Percentiles rank a stretch among this genome's conserved stretches.
These are phyloP conservation scores for Lathyrus sativus DNA, from an alignment of 306 rosid species.

Conservation along the genomic window DNA sequence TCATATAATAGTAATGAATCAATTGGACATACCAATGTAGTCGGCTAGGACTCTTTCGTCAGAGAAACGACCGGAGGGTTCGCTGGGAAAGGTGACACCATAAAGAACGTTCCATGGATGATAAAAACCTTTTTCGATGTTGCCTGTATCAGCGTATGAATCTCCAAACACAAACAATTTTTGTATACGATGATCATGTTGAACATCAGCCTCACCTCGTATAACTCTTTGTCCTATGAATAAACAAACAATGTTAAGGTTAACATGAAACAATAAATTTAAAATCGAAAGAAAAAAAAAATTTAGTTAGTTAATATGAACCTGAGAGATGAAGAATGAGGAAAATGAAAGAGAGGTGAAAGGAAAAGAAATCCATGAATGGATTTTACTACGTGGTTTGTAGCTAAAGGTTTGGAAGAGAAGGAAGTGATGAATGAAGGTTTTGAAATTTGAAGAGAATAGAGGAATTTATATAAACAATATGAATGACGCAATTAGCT, in stretches of 20 bases:
- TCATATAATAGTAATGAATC: not conserved
- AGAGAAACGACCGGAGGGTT: constrained; percentile 56
- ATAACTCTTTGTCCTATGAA: constrained; percentile 34
- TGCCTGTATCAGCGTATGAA: constrained; percentile 56
- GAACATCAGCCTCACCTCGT: constrained; percentile 20
- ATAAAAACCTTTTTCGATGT: constrained; percentile 28
- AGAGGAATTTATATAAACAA: too few relatives aligned
- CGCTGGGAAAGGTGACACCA: constrained; percentile 53
- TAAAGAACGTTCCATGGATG: constrained; percentile 52
- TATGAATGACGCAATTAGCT: too few relatives aligned
- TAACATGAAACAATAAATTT: constrained; percentile 1
- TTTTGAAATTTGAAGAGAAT: too few relatives aligned
- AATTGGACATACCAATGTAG: constrained; percentile 41
- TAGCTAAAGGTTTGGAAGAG: not conserved
- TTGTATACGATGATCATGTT: not conserved
- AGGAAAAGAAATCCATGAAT: constrained; percentile 1
- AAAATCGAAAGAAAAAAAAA: not conserved
- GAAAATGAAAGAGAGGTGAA: not conserved
- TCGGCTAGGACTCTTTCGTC: constrained; percentile 56
- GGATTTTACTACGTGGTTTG: not conserved
- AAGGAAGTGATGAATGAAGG: not conserved
- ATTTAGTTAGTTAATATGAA: too few relatives aligned
- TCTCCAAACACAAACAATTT: constrained; percentile 54
- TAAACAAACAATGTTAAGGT: not conserved
- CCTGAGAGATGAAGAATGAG: not conserved